A percentile compares a stretch with the other conserved stretches of the same genome.
Evolutionary conservation across 139 green algal genomes (phyloP).

Genomic region (Tetradesmus lagerheimii): DNA sequence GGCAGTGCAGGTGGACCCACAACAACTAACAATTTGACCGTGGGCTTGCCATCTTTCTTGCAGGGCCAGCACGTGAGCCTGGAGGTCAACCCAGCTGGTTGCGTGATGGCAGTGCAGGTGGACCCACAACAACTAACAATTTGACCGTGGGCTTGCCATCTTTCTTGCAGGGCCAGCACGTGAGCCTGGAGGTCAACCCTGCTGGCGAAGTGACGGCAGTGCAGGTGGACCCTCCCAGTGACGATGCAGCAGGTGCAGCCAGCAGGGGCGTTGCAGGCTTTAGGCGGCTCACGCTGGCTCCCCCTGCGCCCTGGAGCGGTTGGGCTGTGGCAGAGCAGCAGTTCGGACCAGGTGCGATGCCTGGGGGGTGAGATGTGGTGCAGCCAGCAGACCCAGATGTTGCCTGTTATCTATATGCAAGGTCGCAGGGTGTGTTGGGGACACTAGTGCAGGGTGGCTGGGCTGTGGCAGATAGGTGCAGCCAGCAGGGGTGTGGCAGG

Average conservation of each 20-base stretch:
- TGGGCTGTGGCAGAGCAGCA: constrained; percentile 21
- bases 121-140: too few relatives aligned
- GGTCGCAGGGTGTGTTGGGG: too few relatives aligned
- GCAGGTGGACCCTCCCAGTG: constrained; percentile 2
- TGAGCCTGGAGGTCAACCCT: constrained; percentile 7
- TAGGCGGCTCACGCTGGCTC: background rate
- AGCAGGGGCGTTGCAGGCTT: background rate
- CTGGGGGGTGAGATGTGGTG: too few relatives aligned
- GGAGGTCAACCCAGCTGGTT: background rate
- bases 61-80: background rate
- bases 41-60: background rate
- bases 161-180: background rate
- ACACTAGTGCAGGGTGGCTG: too few relatives aligned
- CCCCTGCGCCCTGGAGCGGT: background rate
- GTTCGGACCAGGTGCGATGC: constrained; percentile 10
- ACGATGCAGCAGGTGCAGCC: background rate
- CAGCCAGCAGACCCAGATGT: too few relatives aligned
- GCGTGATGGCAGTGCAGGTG: too few relatives aligned
- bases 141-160: too few relatives aligned
- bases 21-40: too few relatives aligned
- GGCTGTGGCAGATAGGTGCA: too few relatives aligned
- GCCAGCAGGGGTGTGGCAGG: background rate
- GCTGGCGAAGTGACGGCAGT: background rate
- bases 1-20: too few relatives aligned
- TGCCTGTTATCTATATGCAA: too few relatives aligned